Evolutionary conservation across 169 alveolate genomes (phyloP), one percentile per base, ranked within the genome.

Genomic region (Besnoitia besnoiti): DNA sequence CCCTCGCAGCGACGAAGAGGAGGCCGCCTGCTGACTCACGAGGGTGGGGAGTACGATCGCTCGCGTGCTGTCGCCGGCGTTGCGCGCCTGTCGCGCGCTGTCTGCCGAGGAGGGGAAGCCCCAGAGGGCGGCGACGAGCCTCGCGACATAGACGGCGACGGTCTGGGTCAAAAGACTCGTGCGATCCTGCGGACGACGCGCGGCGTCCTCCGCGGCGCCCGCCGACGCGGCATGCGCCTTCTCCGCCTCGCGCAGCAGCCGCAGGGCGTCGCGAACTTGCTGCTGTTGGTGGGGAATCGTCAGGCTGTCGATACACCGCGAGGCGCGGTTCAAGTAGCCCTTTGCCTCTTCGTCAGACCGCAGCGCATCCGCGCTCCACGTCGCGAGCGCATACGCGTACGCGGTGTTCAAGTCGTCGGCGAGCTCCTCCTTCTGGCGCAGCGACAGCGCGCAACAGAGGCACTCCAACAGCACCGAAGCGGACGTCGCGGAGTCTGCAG

Each of bases 161-260:
- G 67, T n/a, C 5, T 16, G 5, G n/a, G 30, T 10, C 67, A 55
- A 19, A 16, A 8, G 7, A 5, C n/a, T 55, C 24, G 33, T 55
- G 12, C 67, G 27, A 16, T 5, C 4, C 67, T 5, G 67, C 27
- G n/a, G 67, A 19, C 67, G 8, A 5, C 47, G 0, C 46, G 8
- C 82, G 8, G 46, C 44, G 40, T 16, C 82, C 42, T 21, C 77
- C 19, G 77, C 77, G 19, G 77, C 77, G 12, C 14, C 77, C 77
- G 42, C 12, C 77, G 7, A 5, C 44, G 19, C 47, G 8, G 82
- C 40, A 3, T 35, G 82, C 82, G 46, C 47, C 47, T n/a, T 37
- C 85, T 19, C 35, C 49, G 55, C 85, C 10, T 77, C 85, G n/a
- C 85, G 85, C 35, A 77, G 85, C 55, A 30, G 85, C 51, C 55